Percentiles rank a stretch among this genome's conserved stretches.
Conservation (phyloP, 2,329 filamentous ascomycete species). For the Penicillium expansum region DNA sequence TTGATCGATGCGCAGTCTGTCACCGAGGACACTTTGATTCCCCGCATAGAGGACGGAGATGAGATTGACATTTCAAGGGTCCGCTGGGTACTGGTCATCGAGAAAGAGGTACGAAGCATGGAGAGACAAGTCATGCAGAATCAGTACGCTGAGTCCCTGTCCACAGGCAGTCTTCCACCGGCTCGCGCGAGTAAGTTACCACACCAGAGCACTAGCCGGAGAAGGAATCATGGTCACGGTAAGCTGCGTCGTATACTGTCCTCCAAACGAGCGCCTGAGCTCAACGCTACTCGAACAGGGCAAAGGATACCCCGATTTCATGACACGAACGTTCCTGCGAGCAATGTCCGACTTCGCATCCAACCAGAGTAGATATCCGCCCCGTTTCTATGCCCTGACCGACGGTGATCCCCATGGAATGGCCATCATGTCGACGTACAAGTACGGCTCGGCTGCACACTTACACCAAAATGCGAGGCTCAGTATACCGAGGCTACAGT, state of each 20-base stretch:
- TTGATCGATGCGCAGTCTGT: slow-evolving; percentile 40
- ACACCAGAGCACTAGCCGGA: slow-evolving; percentile 40
- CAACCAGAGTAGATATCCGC: slow-evolving; percentile 18
- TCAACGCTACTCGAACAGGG: slow-evolving; percentile 40
- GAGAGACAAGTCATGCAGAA: not conserved
- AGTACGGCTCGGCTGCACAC: slow-evolving; percentile 57
- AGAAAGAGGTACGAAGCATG: slow-evolving; percentile 56
- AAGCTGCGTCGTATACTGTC: too few species aligned
- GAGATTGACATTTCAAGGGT: slow-evolving; percentile 46
- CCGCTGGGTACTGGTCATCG: slow-evolving; percentile 60
- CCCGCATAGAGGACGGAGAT: slow-evolving; percentile 47
- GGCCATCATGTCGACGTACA: slow-evolving; percentile 62
- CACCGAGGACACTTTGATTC: slow-evolving; percentile 53
- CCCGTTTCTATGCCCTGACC: slow-evolving; percentile 54
- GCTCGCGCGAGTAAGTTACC: slow-evolving; percentile 49
- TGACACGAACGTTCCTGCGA: slow-evolving; percentile 55
- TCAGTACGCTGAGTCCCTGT: not conserved
- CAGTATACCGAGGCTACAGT: slow-evolving; percentile 50
- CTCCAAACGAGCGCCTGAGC: too few species aligned
- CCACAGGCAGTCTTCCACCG: slow-evolving; percentile 60
- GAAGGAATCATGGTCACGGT: slow-evolving; percentile 58
- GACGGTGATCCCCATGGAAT: slow-evolving; percentile 64
- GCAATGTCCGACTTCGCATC: slow-evolving; percentile 40
- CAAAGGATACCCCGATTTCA: slow-evolving; percentile 64
- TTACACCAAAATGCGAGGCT: slow-evolving; percentile 52